Percentiles rank a stretch among this genome's conserved stretches.
These are phyloP conservation scores for Pontederia paniculata DNA, from an alignment of 176 grass and related monocot genomes.

Conservation along the genomic window DNA sequence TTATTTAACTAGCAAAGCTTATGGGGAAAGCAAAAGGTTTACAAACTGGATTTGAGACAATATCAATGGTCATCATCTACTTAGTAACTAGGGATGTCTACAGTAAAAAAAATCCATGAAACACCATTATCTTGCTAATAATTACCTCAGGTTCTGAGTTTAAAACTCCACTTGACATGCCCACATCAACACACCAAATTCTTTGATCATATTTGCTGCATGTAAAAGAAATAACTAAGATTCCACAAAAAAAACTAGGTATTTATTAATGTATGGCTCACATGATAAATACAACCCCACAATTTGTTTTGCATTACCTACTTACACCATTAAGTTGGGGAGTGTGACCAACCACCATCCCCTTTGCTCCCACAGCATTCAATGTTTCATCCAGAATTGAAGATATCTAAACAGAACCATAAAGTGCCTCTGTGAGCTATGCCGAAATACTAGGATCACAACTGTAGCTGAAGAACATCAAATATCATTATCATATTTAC, in stretches of 20 bases:
- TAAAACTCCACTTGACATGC: slow-evolving; percentile 89
- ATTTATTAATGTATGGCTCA: no score
- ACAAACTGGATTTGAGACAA: no score
- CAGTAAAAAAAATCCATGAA: background rate
- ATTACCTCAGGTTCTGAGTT: slow-evolving; percentile 84
- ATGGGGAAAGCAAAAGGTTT: no score
- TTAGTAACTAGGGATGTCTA: background rate
- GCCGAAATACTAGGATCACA: background rate
- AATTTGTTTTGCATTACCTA: slow-evolving; percentile 36
- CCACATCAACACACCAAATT: slow-evolving; percentile 92
- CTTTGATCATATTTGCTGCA: slow-evolving; percentile 70
- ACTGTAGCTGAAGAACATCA: background rate
- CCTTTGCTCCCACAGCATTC: slow-evolving; percentile 58
- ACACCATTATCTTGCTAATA: background rate
- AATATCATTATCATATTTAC: background rate
- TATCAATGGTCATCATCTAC: background rate
- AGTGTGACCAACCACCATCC: slow-evolving; percentile 92
- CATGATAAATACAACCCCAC: no score
- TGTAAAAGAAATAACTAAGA: slow-evolving; percentile 5
- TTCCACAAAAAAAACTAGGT: background rate
- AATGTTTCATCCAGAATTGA: slow-evolving; percentile 64
- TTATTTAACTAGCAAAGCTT: no score
- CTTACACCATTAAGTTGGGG: slow-evolving; percentile 66
- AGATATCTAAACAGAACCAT: slow-evolving; percentile 50
- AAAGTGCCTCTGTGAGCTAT: background rate